These are phyloP conservation scores for Phytophthora pini DNA, from an alignment of 352 stramenopile species.

Conservation along the genomic window DNA sequence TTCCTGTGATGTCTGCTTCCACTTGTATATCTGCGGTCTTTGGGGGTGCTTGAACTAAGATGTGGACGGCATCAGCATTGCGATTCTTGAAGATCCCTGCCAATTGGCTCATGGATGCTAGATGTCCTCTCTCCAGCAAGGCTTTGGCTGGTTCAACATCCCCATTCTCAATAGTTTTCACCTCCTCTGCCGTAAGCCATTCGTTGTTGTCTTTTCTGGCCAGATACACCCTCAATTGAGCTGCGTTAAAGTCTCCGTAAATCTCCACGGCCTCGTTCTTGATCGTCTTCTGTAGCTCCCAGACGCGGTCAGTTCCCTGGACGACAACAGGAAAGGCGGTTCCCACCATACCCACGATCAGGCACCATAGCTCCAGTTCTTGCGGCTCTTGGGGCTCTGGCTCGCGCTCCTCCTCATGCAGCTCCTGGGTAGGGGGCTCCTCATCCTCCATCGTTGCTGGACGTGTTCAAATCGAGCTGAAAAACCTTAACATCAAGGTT, in stretches of 20 bases:
- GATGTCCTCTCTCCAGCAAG: constrained; percentile 24
- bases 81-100: constrained; percentile 18
- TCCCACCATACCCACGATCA: constrained; percentile 38
- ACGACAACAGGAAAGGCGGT: constrained; percentile 33
- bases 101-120: constrained; percentile 31
- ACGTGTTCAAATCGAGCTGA: constrained; percentile 13
- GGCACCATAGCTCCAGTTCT: constrained; percentile 31
- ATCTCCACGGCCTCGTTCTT: constrained; percentile 37
- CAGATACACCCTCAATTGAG: constrained; percentile 27
- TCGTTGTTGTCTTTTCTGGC: constrained; percentile 24
- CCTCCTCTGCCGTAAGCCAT: constrained; percentile 24
- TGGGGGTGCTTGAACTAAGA: constrained; percentile 22
- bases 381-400: constrained; percentile 10
- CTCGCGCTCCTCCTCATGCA: constrained; percentile 6
- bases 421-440: constrained; percentile 6
- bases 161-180: constrained; percentile 28
- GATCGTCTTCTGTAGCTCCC: constrained; percentile 37
- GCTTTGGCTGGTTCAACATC: constrained; percentile 7
- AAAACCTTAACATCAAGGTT: constrained; percentile 7
- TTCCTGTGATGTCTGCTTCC: constrained; percentile 19
- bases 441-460: constrained; percentile 9
- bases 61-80: constrained; percentile 15
- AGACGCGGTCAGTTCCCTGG: constrained; percentile 25
- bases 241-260: constrained; percentile 33
- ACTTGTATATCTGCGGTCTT: constrained; percentile 11